These are phyloP conservation scores for Xylariaceae sp. DNA, from an alignment of 2,329 filamentous ascomycete species.

Conservation along the genomic window DNA sequence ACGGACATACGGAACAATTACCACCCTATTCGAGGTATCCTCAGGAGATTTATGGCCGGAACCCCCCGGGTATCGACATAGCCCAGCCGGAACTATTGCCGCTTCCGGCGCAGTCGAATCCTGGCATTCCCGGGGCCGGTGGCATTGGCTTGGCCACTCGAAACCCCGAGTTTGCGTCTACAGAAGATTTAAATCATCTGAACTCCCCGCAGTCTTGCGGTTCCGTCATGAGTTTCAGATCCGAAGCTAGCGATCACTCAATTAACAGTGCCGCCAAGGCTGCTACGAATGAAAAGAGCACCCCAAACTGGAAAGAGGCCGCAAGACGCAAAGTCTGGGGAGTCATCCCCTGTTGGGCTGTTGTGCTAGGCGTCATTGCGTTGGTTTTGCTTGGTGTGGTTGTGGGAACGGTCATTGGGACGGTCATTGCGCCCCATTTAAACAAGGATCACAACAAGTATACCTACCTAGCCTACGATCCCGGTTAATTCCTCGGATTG, in stretches of 20 bases:
- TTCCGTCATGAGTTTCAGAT: conserved; percentile 50
- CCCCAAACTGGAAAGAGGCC: conserved; percentile 47
- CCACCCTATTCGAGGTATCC: conserved; percentile 90
- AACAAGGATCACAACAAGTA: conserved; percentile 22
- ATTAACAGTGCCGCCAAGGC: conserved; percentile 49
- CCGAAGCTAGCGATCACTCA: conserved; percentile 50
- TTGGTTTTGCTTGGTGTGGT: conserved; percentile 52
- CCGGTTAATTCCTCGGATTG: background rate
- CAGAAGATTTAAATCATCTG: conserved; percentile 46
- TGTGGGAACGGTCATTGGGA: conserved; percentile 54
- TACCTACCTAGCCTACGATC: background rate
- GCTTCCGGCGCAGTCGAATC: conserved; percentile 20
- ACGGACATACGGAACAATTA: conserved; percentile 85
- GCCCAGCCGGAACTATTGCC: conserved; percentile 16
- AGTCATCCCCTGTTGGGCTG: conserved; percentile 59
- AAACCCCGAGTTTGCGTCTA: conserved; percentile 59
- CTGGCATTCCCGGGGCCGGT: conserved; percentile 52
- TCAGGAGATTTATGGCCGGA: conserved; percentile 63
- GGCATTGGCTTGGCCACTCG: conserved; percentile 58
- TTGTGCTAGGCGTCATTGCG: conserved; percentile 47
- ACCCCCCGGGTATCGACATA: conserved; percentile 37
- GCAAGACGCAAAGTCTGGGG: conserved; percentile 55
- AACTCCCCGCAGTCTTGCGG: conserved; percentile 46
- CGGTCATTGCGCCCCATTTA: conserved; percentile 37
- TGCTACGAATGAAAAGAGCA: conserved; percentile 46